Evolutionary conservation across 441 rosid genomes (phyloP), one percentile per base, ranked within the genome.

Genomic region (Aleurites moluccanus): DNA sequence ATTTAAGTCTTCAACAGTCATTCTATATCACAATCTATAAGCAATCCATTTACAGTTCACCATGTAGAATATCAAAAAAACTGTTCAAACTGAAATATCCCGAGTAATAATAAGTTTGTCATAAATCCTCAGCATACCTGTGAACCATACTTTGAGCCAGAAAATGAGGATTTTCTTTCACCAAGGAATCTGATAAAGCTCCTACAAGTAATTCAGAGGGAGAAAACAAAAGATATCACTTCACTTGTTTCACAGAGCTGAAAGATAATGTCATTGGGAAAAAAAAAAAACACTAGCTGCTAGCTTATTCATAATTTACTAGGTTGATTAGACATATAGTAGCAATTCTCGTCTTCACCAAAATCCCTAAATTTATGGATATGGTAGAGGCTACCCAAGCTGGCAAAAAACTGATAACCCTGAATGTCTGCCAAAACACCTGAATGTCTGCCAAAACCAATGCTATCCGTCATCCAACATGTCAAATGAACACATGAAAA

Each of bases 141-240:
- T 11, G 94, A 88, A 79, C 98, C 92, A 77, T 90, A 91, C 80
- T 81, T 96, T 74, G 98, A 73, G 78, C 90, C 82, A 66, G 96
- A 76, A 47, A 90, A 72, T 80, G 89, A 78, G 15, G 86, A 78
- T 87, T 90, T 93, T 87, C 82, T 91, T 83, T 92, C 98, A 42
- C 90, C 97, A 21, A 93, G 91, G 83, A 88, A 90, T 82, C 91
- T 88, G 78, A 90, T 64, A 82, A 96, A 96, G 80, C 84, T 91
- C 99, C 99, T 96, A 68, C 28, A 67, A 33, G 23, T 68, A 64
- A 64, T 13, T 27, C 50, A 25, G 60, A 53, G n/a, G 15, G 14
- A 75, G 59, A 82, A 53, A 73, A 78, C 62, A 71, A 73, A 72
- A n/a, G 61, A 69, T 70, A 33, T 63, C 30, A 56, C 47, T 47